Percentiles rank a stretch among this genome's conserved stretches.
Evolutionary conservation across 345 rosid genomes (phyloP).

Genomic region (Populus simonii): DNA sequence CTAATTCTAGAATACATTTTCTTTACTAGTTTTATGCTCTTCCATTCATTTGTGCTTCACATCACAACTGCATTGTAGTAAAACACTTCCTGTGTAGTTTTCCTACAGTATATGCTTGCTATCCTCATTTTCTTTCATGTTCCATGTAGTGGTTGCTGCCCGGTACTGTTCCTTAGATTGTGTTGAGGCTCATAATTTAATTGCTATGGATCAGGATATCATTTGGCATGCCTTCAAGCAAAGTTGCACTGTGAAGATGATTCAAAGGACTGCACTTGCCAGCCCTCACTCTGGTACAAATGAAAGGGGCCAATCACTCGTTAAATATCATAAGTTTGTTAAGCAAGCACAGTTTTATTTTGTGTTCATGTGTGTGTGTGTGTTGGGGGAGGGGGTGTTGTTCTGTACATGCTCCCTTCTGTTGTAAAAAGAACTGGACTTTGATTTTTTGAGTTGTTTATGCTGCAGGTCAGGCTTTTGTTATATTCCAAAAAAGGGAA

Average conservation of each 20-base stretch:
- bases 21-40: background rate
- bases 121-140: background rate
- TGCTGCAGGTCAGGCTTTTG: constrained; percentile 70
- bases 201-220: constrained; percentile 48
- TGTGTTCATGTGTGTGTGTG: background rate
- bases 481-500: constrained; percentile 61
- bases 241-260: constrained; percentile 65
- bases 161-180: background rate
- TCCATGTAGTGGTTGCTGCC: background rate
- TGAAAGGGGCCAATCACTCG: background rate
- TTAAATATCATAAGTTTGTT: background rate
- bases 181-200: background rate
- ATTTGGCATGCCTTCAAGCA: constrained; percentile 58
- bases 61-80: background rate
- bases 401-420: background rate
- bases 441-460: constrained; percentile 10
- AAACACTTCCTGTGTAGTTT: background rate
- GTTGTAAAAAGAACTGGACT: background rate
- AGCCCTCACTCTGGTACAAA: constrained; percentile 57
- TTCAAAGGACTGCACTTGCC: constrained; percentile 42
- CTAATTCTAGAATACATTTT: background rate
- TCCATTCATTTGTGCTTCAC: background rate
- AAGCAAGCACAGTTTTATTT: background rate
- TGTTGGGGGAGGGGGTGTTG: background rate
- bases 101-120: background rate